Conservation (phyloP, 345 rosid genomes). For the Bruguiera parviflora region DNA sequence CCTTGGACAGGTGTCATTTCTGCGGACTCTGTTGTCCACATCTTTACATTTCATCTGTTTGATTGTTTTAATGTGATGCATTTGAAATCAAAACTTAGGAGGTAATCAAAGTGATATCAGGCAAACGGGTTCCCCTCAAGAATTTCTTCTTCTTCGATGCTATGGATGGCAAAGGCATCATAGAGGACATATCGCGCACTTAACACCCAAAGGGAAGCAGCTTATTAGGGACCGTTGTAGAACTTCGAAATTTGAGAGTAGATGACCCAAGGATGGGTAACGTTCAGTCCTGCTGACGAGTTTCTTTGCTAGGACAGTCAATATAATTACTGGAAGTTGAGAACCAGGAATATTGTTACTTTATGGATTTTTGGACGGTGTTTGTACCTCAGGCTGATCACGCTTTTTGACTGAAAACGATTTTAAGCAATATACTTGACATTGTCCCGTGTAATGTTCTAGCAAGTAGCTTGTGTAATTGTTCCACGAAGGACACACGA, state of each 20-base stretch:
- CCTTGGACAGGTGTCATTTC: conserved; percentile 73
- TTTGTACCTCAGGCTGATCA: too few species aligned
- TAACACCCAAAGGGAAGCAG: conserved; percentile 17
- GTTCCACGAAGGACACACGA: too few species aligned
- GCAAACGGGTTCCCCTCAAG: conserved; percentile 86
- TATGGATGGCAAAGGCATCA: conserved; percentile 79
- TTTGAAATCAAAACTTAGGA: conserved; percentile 44
- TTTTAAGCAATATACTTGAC: too few species aligned
- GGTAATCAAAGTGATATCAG: conserved; percentile 85
- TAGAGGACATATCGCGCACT: conserved; percentile 64
- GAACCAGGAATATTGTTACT: too few species aligned
- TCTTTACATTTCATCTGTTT: not conserved
- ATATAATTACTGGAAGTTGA: not conserved
- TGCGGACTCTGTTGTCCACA: not conserved
- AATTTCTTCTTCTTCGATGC: conserved; percentile 90
- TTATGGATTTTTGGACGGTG: too few species aligned
- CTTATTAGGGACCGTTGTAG: not conserved
- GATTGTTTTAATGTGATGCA: not conserved
- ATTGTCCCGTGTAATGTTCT: too few species aligned
- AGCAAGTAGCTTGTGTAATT: too few species aligned
- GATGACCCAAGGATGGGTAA: not conserved
- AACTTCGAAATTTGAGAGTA: too few species aligned
- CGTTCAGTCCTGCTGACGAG: not conserved
- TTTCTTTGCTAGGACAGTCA: conserved; percentile 7
- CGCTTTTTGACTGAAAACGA: too few species aligned